Evolutionary conservation across 1,284 basidiomycete genomes (phyloP).

Genomic region (Tilletiaria anomala): DNA sequence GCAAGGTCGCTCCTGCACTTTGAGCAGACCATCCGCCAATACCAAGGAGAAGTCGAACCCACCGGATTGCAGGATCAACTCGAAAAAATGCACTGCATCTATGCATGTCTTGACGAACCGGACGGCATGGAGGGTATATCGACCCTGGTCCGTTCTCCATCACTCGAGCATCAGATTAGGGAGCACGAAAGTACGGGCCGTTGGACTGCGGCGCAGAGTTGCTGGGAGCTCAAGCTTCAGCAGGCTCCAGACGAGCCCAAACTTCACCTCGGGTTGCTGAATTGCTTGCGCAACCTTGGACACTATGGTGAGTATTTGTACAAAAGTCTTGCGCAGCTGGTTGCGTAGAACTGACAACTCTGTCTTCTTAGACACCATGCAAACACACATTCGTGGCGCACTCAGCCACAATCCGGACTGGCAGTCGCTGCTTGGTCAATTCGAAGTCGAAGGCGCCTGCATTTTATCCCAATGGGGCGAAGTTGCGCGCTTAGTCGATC

Average conservation of each 20-base stretch:
- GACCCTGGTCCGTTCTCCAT: slow-evolving; percentile 70
- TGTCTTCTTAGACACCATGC: slow-evolving; percentile 55
- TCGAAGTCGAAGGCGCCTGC: slow-evolving; percentile 85
- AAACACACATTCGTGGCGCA: slow-evolving; percentile 86
- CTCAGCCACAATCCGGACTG: slow-evolving; percentile 73
- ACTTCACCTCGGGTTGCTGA: slow-evolving; percentile 74
- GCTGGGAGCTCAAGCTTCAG: slow-evolving; percentile 96
- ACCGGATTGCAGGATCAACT: slow-evolving; percentile 54
- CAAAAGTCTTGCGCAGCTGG: no score
- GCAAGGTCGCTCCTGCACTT: slow-evolving; percentile 89
- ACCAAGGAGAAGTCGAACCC: slow-evolving; percentile 19
- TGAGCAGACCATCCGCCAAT: slow-evolving; percentile 48
- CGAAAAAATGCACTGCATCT: slow-evolving; percentile 87
- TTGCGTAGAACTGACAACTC: not conserved
- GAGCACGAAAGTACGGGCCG: slow-evolving; percentile 93
- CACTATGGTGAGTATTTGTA: slow-evolving; percentile 60
- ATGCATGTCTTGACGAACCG: slow-evolving; percentile 88
- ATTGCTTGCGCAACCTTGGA: slow-evolving; percentile 83
- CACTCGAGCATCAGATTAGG: slow-evolving; percentile 88
- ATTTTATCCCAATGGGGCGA: slow-evolving; percentile 83
- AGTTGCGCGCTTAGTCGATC: slow-evolving; percentile 43
- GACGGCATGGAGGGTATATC: slow-evolving; percentile 99
- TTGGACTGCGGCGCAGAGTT: slow-evolving; percentile 98
- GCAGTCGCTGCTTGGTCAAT: slow-evolving; percentile 62
- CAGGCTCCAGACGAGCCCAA: slow-evolving; percentile 74